Evolutionary conservation across 768 basidiomycete species (phyloP).

Genomic region (Amanita muscaria): DNA sequence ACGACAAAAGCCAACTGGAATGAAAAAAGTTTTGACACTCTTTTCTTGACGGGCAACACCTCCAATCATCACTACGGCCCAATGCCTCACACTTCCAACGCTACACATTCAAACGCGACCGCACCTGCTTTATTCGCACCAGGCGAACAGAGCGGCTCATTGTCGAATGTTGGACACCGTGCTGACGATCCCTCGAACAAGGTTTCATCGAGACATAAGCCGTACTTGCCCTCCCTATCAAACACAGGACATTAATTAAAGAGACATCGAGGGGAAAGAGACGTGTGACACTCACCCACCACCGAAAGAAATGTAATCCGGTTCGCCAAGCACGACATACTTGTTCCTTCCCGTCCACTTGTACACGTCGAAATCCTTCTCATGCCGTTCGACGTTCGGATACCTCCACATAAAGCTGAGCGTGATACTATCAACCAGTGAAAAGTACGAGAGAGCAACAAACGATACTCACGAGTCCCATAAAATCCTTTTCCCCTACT

Average conservation of each 20-base stretch:
- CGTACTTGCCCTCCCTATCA: slow-evolving; percentile 86
- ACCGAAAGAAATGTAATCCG: slow-evolving; percentile 76
- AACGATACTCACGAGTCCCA: slow-evolving; percentile 81
- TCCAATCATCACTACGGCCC: too few relatives aligned
- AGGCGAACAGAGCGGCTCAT: slow-evolving; percentile 68
- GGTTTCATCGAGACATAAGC: slow-evolving; percentile 77
- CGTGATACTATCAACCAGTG: background rate
- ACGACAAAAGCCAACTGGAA: too few relatives aligned
- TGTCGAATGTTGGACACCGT: slow-evolving; percentile 77
- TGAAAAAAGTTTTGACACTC: too few relatives aligned
- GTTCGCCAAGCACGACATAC: slow-evolving; percentile 83
- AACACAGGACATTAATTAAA: too few relatives aligned
- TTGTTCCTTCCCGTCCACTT: slow-evolving; percentile 85
- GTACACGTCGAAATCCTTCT: slow-evolving; percentile 48
- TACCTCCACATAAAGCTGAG: slow-evolving; percentile 76
- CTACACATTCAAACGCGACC: slow-evolving; percentile 81
- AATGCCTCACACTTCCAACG: slow-evolving; percentile 85
- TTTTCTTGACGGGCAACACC: too few relatives aligned
- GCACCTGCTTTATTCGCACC: slow-evolving; percentile 37
- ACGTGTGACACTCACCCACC: slow-evolving; percentile 61
- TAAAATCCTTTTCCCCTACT: slow-evolving; percentile 64
- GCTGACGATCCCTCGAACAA: slow-evolving; percentile 82
- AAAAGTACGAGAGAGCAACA: slow-evolving; percentile 12
- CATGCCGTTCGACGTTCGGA: too few relatives aligned
- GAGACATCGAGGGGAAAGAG: too few relatives aligned